A percentile compares a stretch with the other conserved stretches of the same genome.
phyloP scores from a whole-genome alignment of 1,284 basidiomycete genomes.

The Phenoliferia sp. region DNA sequence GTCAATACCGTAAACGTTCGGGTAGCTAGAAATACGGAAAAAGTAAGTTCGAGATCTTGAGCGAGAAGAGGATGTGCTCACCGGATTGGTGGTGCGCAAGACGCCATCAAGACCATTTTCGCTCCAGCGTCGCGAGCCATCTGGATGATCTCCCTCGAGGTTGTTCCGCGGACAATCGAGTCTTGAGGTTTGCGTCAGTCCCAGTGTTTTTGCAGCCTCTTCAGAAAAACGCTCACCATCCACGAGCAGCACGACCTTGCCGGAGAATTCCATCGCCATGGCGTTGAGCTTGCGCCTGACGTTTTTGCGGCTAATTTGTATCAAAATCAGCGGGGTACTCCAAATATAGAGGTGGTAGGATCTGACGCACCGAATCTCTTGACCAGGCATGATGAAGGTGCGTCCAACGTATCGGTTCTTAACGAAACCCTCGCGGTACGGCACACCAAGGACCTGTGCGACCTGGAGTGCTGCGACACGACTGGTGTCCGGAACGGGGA shows the following conservation, averaged over 20 bases:
- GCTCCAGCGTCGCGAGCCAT: slow-evolving; percentile 99
- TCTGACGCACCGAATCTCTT: slow-evolving; percentile 67
- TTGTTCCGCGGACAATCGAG: slow-evolving; percentile 97
- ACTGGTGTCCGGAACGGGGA: slow-evolving; percentile 96
- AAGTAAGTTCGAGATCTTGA: background rate
- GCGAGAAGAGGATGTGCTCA: slow-evolving; percentile 36
- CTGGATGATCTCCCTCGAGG: slow-evolving; percentile 97
- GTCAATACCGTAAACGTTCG: slow-evolving; percentile 99
- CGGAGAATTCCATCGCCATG: slow-evolving; percentile 96
- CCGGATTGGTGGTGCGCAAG: slow-evolving; percentile 93
- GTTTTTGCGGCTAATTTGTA: slow-evolving; percentile 73
- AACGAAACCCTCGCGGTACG: slow-evolving; percentile 97
- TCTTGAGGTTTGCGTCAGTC: slow-evolving; percentile 51
- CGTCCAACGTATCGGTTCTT: slow-evolving; percentile 98
- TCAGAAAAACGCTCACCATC: slow-evolving; percentile 60
- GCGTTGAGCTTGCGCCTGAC: slow-evolving; percentile 95
- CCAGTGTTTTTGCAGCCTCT: background rate
- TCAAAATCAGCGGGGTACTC: slow-evolving; percentile 1
- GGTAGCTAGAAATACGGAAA: slow-evolving; percentile 53
- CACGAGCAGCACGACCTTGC: slow-evolving; percentile 90
- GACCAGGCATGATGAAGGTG: slow-evolving; percentile 99
- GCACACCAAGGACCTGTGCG: slow-evolving; percentile 82
- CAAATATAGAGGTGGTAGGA: too few species aligned
- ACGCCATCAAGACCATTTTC: slow-evolving; percentile 94
- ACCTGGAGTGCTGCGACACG: slow-evolving; percentile 92